Evolutionary conservation across 495 filamentous ascomycete species (phyloP).

Genomic region (Podospora anserina): DNA sequence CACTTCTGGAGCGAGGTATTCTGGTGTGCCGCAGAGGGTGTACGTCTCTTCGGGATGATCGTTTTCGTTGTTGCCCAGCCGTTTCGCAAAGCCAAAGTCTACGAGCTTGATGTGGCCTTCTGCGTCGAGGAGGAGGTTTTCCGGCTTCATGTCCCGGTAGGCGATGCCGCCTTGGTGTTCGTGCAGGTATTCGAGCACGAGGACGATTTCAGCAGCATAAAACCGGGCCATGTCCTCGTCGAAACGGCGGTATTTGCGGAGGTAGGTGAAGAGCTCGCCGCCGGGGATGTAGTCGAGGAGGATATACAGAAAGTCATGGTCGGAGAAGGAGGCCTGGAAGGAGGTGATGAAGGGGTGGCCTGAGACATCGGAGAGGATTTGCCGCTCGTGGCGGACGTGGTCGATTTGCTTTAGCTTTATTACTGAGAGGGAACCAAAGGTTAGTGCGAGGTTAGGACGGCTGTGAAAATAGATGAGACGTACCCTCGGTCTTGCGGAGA

Average conservation of each 20-base stretch:
- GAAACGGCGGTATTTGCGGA: constrained; percentile 81
- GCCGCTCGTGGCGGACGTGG: constrained; percentile 92
- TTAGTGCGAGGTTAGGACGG: neutral
- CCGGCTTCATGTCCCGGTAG: constrained; percentile 93
- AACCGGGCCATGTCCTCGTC: constrained; percentile 82
- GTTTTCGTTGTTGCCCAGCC: constrained; percentile 52
- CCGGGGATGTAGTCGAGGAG: constrained; percentile 89
- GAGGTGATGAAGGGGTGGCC: constrained; percentile 95
- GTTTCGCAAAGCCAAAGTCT: constrained; percentile 98
- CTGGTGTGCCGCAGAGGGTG: constrained; percentile 92
- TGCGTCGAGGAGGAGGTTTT: constrained; percentile 89
- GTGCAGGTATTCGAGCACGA: constrained; percentile 91
- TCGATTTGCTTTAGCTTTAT: constrained; percentile 97
- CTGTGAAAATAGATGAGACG: neutral
- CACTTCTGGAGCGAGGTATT: constrained; percentile 95
- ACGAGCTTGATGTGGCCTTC: constrained; percentile 94
- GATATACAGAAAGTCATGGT: constrained; percentile 86
- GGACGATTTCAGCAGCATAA: constrained; percentile 92
- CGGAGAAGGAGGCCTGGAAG: constrained; percentile 86
- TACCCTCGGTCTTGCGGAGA: constrained; percentile 73
- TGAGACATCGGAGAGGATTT: constrained; percentile 78
- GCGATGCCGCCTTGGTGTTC: constrained; percentile 78
- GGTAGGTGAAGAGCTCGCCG: constrained; percentile 92
- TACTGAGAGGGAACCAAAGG: constrained; percentile 40
- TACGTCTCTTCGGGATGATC: constrained; percentile 74